Conservation (phyloP, 2,329 filamentous ascomycete species). For the Monosporascus sp. region DNA sequence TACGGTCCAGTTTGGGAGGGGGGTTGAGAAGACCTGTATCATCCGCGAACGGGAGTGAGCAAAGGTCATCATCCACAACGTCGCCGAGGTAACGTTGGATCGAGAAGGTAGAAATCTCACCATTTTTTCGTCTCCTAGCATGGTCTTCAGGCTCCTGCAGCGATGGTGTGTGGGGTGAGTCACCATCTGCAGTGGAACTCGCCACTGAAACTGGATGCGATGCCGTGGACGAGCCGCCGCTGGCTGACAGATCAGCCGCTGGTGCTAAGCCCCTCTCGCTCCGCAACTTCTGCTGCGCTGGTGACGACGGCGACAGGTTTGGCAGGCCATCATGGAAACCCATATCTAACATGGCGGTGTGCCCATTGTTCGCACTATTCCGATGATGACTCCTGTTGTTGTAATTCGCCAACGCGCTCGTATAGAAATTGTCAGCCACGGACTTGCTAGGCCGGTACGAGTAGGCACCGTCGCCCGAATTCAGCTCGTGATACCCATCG, state of each 20-base stretch:
- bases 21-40: constrained; percentile 47
- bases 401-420: constrained; percentile 25
- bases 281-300: constrained; percentile 34
- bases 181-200: constrained; percentile 49
- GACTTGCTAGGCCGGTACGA: constrained; percentile 45
- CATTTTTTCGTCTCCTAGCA: constrained; percentile 44
- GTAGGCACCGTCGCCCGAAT: constrained; percentile 32
- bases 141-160: constrained; percentile 41
- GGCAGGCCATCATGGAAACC: constrained; percentile 23
- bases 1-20: constrained; percentile 74
- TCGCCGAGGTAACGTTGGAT: constrained; percentile 18
- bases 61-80: constrained; percentile 50
- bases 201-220: constrained; percentile 53
- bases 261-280: constrained; percentile 39
- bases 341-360: constrained; percentile 31
- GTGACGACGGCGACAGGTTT: constrained; percentile 28
- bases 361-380: constrained; percentile 34
- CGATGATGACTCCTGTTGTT: constrained; percentile 26
- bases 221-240: constrained; percentile 27
- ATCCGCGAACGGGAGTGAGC: constrained; percentile 59
- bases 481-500: constrained; percentile 42
- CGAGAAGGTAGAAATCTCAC: constrained; percentile 37
- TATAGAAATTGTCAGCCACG: constrained; percentile 34
- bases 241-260: constrained; percentile 38
- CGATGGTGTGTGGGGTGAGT: constrained; percentile 55